Percentiles rank a stretch among this genome's conserved stretches.
Conservation (phyloP, 2,329 filamentous ascomycete genomes). For the Pezicula radicicola region DNA sequence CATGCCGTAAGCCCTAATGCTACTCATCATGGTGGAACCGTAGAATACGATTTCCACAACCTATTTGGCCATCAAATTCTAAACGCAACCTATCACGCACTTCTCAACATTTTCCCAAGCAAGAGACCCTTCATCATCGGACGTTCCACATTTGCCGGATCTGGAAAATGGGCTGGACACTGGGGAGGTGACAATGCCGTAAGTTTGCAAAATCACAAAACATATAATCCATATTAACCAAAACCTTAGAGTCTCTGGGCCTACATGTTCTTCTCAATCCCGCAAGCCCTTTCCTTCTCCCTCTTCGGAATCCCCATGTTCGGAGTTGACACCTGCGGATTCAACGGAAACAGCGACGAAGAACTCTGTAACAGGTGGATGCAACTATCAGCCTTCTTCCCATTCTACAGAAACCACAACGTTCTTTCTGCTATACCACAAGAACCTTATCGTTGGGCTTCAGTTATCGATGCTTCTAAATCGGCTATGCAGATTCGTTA, state of each 20-base stretch:
- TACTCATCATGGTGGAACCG: slow-evolving; percentile 67
- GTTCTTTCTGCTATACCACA: slow-evolving; percentile 56
- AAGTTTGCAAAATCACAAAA: neutral
- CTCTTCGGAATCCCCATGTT: slow-evolving; percentile 79
- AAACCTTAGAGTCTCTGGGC: slow-evolving; percentile 48
- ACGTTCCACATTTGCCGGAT: slow-evolving; percentile 76
- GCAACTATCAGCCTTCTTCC: slow-evolving; percentile 71
- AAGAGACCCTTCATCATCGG: slow-evolving; percentile 84
- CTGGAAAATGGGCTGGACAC: slow-evolving; percentile 73
- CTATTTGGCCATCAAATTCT: slow-evolving; percentile 73
- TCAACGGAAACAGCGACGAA: slow-evolving; percentile 62
- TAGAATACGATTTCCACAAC: slow-evolving; percentile 84
- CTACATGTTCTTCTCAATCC: slow-evolving; percentile 74
- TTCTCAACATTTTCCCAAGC: slow-evolving; percentile 37
- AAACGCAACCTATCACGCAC: slow-evolving; percentile 63
- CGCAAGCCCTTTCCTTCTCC: slow-evolving; percentile 72
- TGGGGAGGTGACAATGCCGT: slow-evolving; percentile 79
- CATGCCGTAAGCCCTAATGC: slow-evolving; percentile 76
- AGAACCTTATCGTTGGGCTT: slow-evolving; percentile 69
- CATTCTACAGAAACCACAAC: slow-evolving; percentile 79
- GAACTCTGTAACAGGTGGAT: slow-evolving; percentile 75
- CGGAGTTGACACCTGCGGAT: slow-evolving; percentile 68
- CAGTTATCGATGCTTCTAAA: slow-evolving; percentile 62
- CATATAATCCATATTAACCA: neutral
- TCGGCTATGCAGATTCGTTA: slow-evolving; percentile 70